Evolutionary conservation across 106 monocot species (phyloP), one percentile per base, ranked within the genome.

Genomic region (Dendrobium officinale): DNA sequence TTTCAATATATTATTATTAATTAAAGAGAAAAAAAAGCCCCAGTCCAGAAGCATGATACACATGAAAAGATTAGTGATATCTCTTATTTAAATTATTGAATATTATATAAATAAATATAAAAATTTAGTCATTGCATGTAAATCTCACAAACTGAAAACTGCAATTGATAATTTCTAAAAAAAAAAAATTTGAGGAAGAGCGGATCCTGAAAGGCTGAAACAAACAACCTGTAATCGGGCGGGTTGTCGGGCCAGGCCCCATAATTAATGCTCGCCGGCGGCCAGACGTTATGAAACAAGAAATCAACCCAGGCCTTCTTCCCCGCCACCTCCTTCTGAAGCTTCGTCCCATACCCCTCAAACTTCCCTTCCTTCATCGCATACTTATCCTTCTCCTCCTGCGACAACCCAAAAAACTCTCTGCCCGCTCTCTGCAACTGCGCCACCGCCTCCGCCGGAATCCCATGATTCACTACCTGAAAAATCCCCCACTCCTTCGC

Each of bases 391-490:
- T 96, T 96, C 90, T 93, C 90, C 81, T 82, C 91, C 78, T 77
- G 81, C 26, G 93, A 90, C 72, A 96, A 82, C 84, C 87, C 88
- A 77, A 96, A 96, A 86, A 93, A 96, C 74, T 82, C 87, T 77
- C 55, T 84, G 40, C 93, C 93, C 13, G 90, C 96, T 22, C 85
- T 78, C 85, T 93, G 93, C 67, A 96, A 68, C 85, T 84, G 88
- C 79, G n/a, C 24, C 27, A 96, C 78, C 80, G 87, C 89, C 77
- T 81, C 90, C 13, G 26, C 42, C 2, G 96, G 90, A n/a, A 96
- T 88, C 72, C 93, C 93, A 61, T 96, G 93, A 59, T 91, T 96
- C 82, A 96, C 89, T 75, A 96, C 80, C 85, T 96, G 93, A 70
- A 96, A 91, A 9, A 96, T 84, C 4, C 96, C 96, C 91, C 91